Conservation (phyloP, 108 stramenopile species). For the Nannochloropsis salina region DNA sequence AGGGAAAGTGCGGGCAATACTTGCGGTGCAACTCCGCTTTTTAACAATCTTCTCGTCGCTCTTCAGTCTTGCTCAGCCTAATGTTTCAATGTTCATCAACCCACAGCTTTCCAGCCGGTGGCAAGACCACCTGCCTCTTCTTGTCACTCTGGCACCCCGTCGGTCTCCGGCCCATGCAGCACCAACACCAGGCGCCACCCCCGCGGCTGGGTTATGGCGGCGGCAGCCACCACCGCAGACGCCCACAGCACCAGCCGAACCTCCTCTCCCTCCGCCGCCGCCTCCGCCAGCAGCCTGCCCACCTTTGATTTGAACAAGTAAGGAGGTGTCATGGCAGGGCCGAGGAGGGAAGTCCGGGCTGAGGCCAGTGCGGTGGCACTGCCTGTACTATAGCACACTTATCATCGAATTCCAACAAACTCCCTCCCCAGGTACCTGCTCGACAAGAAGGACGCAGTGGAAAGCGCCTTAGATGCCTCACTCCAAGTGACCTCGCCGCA, state of each 20-base stretch:
- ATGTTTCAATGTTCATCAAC: too few species aligned
- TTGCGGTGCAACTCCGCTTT: too few species aligned
- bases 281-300: background rate
- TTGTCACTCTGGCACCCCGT: background rate
- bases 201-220: background rate
- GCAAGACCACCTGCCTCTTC: background rate
- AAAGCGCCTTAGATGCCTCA: conserved; percentile 69
- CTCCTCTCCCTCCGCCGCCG: background rate
- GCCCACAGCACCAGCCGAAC: conserved; percentile 7
- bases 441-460: conserved; percentile 70
- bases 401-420: too few species aligned
- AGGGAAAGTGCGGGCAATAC: too few species aligned
- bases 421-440: conserved; percentile 59
- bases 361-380: too few species aligned
- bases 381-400: too few species aligned
- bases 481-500: conserved; percentile 45
- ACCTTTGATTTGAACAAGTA: background rate
- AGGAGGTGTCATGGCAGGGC: too few species aligned
- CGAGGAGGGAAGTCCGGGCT: too few species aligned
- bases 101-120: background rate
- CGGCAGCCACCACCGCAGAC: background rate
- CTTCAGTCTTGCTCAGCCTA: too few species aligned
- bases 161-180: background rate
- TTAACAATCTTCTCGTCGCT: too few species aligned
- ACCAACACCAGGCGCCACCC: background rate